Evolutionary conservation across 2,329 filamentous ascomycete species (phyloP).

Genomic region (Dryadomyces quercivorus): DNA sequence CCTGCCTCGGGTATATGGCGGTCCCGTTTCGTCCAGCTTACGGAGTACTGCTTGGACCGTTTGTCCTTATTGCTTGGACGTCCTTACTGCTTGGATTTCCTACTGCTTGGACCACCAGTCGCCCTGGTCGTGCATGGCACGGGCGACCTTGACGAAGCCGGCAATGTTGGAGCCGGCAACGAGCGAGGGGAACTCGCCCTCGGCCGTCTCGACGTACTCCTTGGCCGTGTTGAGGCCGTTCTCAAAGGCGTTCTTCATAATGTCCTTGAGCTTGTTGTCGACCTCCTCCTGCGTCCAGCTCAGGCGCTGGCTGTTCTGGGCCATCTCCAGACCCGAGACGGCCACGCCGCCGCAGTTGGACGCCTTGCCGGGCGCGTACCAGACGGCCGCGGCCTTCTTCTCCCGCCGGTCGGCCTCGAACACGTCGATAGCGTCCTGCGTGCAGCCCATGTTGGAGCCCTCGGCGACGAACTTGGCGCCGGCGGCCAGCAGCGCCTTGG

Average conservation of each 20-base stretch:
- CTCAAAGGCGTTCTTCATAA: constrained; percentile 91
- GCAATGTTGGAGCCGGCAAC: constrained; percentile 96
- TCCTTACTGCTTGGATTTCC: neutral
- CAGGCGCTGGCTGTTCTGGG: constrained; percentile 85
- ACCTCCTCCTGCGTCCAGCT: constrained; percentile 84
- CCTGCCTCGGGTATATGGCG: neutral
- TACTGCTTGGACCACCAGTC: constrained; percentile 60
- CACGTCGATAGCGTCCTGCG: constrained; percentile 83
- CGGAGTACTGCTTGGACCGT: too few relatives aligned
- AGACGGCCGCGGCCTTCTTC: constrained; percentile 58
- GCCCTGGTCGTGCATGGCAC: constrained; percentile 91
- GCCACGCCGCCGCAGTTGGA: constrained; percentile 96
- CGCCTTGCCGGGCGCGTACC: constrained; percentile 96
- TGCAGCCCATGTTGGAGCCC: constrained; percentile 98
- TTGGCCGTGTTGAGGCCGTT: constrained; percentile 81
- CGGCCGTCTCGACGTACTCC: constrained; percentile 67
- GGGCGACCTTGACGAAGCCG: constrained; percentile 90
- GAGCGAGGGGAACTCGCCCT: constrained; percentile 78
- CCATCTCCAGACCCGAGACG: constrained; percentile 97
- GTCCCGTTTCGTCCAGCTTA: neutral
- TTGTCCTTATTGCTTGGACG: too few relatives aligned
- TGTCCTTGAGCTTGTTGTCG: constrained; percentile 76
- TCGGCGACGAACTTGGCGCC: constrained; percentile 84
- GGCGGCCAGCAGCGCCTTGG: constrained; percentile 61
- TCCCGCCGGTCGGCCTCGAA: constrained; percentile 71